Percentiles rank a stretch among this genome's conserved stretches.
Evolutionary conservation across 164 flowering plant genomes (phyloP).

Genomic region (Malania oleifera): DNA sequence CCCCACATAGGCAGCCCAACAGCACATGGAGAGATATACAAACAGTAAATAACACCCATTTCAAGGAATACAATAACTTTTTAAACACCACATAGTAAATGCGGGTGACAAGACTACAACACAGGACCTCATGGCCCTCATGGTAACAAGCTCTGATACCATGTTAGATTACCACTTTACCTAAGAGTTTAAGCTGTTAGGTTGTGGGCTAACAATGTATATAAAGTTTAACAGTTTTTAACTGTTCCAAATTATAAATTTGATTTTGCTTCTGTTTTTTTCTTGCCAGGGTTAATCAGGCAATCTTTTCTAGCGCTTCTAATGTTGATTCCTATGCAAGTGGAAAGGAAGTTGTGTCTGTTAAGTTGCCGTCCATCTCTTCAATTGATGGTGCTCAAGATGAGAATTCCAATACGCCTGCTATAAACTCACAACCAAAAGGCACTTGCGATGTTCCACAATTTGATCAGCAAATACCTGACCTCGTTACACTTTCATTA

Average conservation of each 20-base stretch:
- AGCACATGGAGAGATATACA: no score
- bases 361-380: constrained; percentile 69
- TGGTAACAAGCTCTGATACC: no score
- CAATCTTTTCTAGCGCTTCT: constrained; percentile 79
- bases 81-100: no score
- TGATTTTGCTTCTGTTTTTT: not conserved
- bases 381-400: constrained; percentile 34
- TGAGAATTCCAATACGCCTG: constrained; percentile 24
- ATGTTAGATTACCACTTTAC: no score
- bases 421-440: constrained; percentile 12
- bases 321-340: constrained; percentile 57
- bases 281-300: constrained; percentile 71
- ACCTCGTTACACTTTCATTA: constrained; percentile 87
- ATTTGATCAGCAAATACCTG: constrained; percentile 57
- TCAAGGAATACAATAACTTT: no score
- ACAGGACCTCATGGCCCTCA: no score
- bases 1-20: no score
- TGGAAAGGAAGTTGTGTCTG: constrained; percentile 65
- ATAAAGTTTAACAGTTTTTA: no score
- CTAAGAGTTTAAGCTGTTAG: no score
- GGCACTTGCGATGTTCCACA: constrained; percentile 9
- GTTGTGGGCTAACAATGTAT: no score
- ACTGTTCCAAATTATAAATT: not conserved
- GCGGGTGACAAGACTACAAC: no score
- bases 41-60: no score